Evolutionary conservation across 2,329 filamentous ascomycete species (phyloP), one percentile per base, ranked within the genome.

Genomic region (Scytalidium sp.): DNA sequence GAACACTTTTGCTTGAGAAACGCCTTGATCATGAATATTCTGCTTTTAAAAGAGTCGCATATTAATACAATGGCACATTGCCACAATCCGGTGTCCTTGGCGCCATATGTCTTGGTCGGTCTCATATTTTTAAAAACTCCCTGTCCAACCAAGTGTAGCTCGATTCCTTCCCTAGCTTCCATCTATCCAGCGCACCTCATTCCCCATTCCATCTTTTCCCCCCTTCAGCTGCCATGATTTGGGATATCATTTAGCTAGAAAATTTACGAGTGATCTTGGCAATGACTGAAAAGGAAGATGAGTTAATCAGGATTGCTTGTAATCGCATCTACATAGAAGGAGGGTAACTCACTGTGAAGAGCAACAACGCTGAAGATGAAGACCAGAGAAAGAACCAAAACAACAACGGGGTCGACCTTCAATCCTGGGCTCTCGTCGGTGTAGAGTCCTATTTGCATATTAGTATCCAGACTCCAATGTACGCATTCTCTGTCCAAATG

Each of bases 331-430:
- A 15, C 5, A 21, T 17, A 32, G 25, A 43, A 15, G 23, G 7
- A 27, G 7, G 25, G 13, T 27, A 36, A 79, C 90, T 63, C 84
- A 97, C 94, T 91, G 76, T 99, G 94, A 67, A 99, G 80, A 61
- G 91, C 92, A 66, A 99, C 94, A 67, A 99, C 94, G 67, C 88
- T 94, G 78, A 99, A 97, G 73, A 99, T 99, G 74, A 99, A 99
- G 56, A 96, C 94, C 64, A 99, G 83, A 66, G 90, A 96, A 62
- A 99, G 80, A 60, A 97, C 94, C 66, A 99, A 81, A 57, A 99
- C 93, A 59, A 99, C 92, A 52, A 99, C 94, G 19, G 94, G 94
- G 71, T 99, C 94, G 58, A 99, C 94, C 79, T 97, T 96, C 64
- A 99, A 79, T 55, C 94, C 94, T 51, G 94, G 94, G 58, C 90